Evolutionary conservation across 768 basidiomycete species (phyloP).

Genomic region (Hygrocybe punicea): DNA sequence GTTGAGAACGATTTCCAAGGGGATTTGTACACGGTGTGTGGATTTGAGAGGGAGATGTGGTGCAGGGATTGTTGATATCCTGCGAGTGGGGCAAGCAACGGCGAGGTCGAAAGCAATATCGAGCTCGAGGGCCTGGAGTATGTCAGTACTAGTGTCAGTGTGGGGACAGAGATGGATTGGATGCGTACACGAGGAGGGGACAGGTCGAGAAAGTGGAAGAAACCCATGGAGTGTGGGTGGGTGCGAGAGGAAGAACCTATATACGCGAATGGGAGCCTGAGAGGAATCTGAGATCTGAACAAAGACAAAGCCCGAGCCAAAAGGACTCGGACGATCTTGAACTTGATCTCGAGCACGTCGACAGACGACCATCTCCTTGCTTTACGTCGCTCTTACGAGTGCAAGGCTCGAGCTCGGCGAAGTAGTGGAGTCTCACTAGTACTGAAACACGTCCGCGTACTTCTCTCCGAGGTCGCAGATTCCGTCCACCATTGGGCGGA

Average conservation of each 20-base stretch:
- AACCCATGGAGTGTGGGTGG: constrained; percentile 26
- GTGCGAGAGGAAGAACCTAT: background rate
- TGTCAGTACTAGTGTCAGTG: constrained; percentile 20
- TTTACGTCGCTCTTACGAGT: no score
- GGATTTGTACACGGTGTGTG: constrained; percentile 36
- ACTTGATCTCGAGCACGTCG: no score
- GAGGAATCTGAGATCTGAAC: background rate
- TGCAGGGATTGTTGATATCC: constrained; percentile 13
- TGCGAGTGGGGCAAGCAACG: constrained; percentile 24
- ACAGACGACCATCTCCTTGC: no score
- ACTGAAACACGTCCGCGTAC: no score
- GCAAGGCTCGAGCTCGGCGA: no score
- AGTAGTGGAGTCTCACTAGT: no score
- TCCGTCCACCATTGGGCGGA: no score
- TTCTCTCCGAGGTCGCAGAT: no score
- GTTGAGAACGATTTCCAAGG: constrained; percentile 59
- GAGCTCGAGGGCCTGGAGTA: constrained; percentile 32
- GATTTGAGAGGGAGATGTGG: constrained; percentile 21
- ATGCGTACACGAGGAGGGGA: constrained; percentile 21
- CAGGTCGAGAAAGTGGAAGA: constrained; percentile 32
- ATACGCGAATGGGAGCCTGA: background rate
- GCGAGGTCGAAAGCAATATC: constrained; percentile 41
- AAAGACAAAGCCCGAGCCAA: constrained; percentile 5
- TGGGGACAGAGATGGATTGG: constrained; percentile 16
- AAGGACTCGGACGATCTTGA: background rate